These are phyloP conservation scores for Chrysoporthe puriensis DNA, from an alignment of 2,329 filamentous ascomycete genomes.

Conservation along the genomic window DNA sequence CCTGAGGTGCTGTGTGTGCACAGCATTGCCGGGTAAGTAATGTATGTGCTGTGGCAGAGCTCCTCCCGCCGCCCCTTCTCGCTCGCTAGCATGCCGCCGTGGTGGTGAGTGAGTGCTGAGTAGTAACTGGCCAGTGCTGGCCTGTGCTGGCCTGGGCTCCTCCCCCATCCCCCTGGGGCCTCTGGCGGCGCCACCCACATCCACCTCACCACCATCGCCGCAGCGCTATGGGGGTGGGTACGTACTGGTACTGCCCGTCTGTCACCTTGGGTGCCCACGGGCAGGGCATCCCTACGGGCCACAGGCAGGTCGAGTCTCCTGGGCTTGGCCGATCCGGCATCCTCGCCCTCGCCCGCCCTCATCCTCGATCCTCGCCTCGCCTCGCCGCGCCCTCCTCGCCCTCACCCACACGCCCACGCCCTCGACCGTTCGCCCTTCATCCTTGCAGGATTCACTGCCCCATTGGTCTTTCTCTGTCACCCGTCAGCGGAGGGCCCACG, in stretches of 20 bases:
- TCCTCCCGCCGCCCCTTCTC: not conserved
- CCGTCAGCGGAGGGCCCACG: constrained; percentile 1
- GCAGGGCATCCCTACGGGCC: constrained; percentile 2
- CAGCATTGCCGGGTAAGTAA: too few relatives aligned
- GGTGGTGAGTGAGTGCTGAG: too few relatives aligned
- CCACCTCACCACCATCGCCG: too few relatives aligned
- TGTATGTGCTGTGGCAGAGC: not conserved
- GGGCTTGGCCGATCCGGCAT: not conserved
- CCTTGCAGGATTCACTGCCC: constrained; percentile 14
- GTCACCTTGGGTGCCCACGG: not conserved
- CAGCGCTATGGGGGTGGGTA: too few relatives aligned
- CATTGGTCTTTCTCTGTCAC: constrained; percentile 12
- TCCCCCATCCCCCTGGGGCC: constrained; percentile 9
- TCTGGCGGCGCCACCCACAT: not conserved
- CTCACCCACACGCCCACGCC: not conserved
- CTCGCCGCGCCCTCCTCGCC: not conserved
- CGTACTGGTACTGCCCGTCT: not conserved
- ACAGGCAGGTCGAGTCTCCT: not conserved
- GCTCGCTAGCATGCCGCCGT: not conserved
- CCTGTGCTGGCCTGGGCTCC: not conserved
- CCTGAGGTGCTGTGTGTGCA: too few relatives aligned
- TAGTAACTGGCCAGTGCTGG: not conserved
- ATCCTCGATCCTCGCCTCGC: constrained; percentile 12
- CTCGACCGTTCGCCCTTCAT: not conserved
- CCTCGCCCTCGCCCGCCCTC: not conserved